These are phyloP conservation scores for Aotearoamyces nothofagi DNA, from an alignment of 2,329 filamentous ascomycete species.

Conservation along the genomic window DNA sequence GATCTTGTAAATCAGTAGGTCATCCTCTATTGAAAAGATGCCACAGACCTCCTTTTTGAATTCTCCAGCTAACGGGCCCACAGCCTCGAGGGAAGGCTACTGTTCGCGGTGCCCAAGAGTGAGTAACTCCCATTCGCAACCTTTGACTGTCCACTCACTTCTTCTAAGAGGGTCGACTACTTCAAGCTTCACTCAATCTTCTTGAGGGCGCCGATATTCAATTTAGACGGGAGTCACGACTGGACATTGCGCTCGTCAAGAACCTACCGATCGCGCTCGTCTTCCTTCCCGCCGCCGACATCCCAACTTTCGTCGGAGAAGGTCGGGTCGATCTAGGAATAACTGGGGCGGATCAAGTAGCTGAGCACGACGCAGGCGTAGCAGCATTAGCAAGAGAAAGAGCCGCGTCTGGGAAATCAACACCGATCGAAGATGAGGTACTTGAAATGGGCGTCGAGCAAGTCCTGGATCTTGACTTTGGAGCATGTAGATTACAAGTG, in stretches of 20 bases:
- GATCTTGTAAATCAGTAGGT: constrained; percentile 46
- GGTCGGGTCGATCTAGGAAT: constrained; percentile 89
- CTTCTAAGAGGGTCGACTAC: constrained; percentile 77
- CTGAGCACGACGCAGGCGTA: constrained; percentile 65
- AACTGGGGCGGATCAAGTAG: constrained; percentile 83
- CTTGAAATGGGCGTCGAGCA: constrained; percentile 49
- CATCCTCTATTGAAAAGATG: constrained; percentile 3
- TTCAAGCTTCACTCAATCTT: constrained; percentile 76
- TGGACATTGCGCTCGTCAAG: constrained; percentile 96
- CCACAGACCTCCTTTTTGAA: no score
- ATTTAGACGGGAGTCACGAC: constrained; percentile 84
- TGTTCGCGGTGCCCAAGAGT: constrained; percentile 99
- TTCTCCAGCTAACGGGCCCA: constrained; percentile 22
- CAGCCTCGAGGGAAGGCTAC: constrained; percentile 80
- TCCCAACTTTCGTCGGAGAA: constrained; percentile 93
- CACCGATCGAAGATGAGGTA: constrained; percentile 23
- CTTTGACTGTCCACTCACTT: no score
- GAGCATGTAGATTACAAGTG: constrained; percentile 85
- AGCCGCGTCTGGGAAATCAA: constrained; percentile 30
- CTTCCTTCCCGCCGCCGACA: constrained; percentile 93
- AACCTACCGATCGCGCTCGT: constrained; percentile 91
- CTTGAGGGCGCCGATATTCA: constrained; percentile 91
- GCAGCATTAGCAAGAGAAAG: constrained; percentile 31
- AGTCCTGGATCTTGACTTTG: constrained; percentile 82
- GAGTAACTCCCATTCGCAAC: constrained; percentile 29